Evolutionary conservation across 176 grass and related monocot species (phyloP).

Genomic region (Thalia dealbata): DNA sequence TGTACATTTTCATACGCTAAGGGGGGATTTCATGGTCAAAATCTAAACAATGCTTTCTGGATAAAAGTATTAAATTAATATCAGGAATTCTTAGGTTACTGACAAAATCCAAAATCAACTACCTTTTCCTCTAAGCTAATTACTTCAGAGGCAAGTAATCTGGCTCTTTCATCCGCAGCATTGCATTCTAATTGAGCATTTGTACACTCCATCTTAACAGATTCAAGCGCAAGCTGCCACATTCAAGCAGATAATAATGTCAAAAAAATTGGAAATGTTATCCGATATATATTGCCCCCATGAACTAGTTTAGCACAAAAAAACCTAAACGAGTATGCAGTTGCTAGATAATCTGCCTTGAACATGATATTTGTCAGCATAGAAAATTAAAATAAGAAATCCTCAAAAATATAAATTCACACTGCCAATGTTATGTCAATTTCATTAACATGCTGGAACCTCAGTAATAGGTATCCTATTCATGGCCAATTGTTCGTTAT

Average conservation of each 20-base stretch:
- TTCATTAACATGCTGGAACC: neutral
- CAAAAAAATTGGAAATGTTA: neutral
- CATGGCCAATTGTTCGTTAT: neutral
- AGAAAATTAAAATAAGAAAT: neutral
- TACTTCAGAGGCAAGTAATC: slow-evolving; percentile 93
- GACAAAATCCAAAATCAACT: neutral
- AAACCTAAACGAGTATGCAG: neutral
- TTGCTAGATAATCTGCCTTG: neutral
- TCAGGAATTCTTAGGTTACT: neutral
- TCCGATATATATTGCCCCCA: neutral
- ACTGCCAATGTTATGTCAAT: neutral
- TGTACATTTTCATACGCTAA: neutral
- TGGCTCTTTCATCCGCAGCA: slow-evolving; percentile 96
- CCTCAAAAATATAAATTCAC: neutral
- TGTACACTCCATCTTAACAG: slow-evolving; percentile 60
- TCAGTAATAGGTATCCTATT: neutral
- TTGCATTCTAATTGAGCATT: slow-evolving; percentile 90
- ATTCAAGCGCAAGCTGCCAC: slow-evolving; percentile 75
- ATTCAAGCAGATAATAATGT: slow-evolving; percentile 8
- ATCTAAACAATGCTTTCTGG: neutral
- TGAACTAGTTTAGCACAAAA: neutral
- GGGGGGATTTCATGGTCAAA: neutral
- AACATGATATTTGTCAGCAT: neutral
- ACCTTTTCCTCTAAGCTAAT: slow-evolving; percentile 99
- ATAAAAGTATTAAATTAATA: neutral